Evolutionary conservation across 345 rosid genomes (phyloP), one percentile per base, ranked within the genome.

Genomic region (Barbarea vulgaris): DNA sequence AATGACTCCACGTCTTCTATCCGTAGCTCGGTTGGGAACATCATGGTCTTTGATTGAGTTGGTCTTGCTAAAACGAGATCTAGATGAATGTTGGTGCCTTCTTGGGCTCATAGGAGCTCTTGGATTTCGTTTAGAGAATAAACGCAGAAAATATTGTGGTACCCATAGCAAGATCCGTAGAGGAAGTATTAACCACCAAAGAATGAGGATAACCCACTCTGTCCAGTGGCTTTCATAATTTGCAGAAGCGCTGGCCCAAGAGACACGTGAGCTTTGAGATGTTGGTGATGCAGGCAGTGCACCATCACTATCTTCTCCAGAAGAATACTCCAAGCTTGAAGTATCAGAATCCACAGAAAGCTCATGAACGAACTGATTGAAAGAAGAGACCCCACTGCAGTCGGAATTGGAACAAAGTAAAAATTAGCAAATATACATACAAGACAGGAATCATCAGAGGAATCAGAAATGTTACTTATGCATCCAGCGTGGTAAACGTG

Each of bases 401-500:
- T 50, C 50, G 42, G 21, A 70, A 72, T 27, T 24, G 36, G 2
- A 79, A 31, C 24, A 47, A 17, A 48, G 28, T 64, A 9, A 64
- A 1, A 57, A 72, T 44, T 25, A 72, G 56, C 48, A 41, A 14
- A 48, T 56, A 42, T 41, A 44, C 42, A 9, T 66, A 15, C 25
- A 59, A 15, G 10, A 50, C 24, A 46, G 52, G 30, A 59, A 66
- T 15, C 44, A 55, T 57, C 42, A 61, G 1, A 70, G 13, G 61
- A 48, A 11, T 57, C 4, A 44, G 27, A 62, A 41, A n/a, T 5
- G 2, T 77, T 84, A 94, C 98, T 88, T 86, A 57, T 89, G 96
- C 98, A 95, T 95, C 97, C 97, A 95, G 1, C 96, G 84, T 1
- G 99, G 99, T 33, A 95, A 82, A 17, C 93, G 87, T 34, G 99